Conservation (phyloP, 257 asterid genomes). For the Schizonepeta tenuifolia region DNA sequence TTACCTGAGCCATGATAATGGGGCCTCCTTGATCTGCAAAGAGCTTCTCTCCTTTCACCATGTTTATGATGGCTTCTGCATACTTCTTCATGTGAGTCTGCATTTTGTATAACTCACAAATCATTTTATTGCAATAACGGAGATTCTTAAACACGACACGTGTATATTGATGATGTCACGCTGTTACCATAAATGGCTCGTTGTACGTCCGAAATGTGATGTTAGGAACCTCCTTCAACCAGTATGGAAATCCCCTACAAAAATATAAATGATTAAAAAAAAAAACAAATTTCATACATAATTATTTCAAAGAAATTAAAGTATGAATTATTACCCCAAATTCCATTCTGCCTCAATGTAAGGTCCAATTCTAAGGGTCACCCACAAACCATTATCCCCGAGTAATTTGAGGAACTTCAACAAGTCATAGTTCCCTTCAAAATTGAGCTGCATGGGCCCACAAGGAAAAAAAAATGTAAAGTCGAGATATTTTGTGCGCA, state of each 20-base stretch:
- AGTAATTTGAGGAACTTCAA: slow-evolving; percentile 66
- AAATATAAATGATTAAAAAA: neutral
- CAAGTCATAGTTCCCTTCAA: slow-evolving; percentile 72
- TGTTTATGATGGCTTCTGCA: slow-evolving; percentile 52
- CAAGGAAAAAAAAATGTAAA: neutral
- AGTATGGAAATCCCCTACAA: slow-evolving; percentile 85
- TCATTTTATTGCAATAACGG: neutral
- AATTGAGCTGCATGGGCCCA: slow-evolving; percentile 50
- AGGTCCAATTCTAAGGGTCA: slow-evolving; percentile 89
- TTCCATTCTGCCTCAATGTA: slow-evolving; percentile 97
- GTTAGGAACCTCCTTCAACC: slow-evolving; percentile 73
- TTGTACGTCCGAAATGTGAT: slow-evolving; percentile 84
- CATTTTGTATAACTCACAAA: neutral
- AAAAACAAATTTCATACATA: neutral
- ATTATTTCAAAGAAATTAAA: too few relatives aligned
- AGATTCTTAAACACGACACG: neutral
- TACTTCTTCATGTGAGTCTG: slow-evolving; percentile 76
- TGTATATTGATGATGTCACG: neutral
- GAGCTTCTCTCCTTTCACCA: slow-evolving; percentile 70
- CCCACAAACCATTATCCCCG: slow-evolving; percentile 72
- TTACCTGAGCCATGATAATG: slow-evolving; percentile 84
- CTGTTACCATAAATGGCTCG: slow-evolving; percentile 77
- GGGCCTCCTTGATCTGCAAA: slow-evolving; percentile 99
- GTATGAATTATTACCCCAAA: slow-evolving; percentile 52
- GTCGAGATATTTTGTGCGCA: neutral